Evolutionary conservation across 176 grass and related monocot genomes (phyloP).

Genomic region (Olyra latifolia): DNA sequence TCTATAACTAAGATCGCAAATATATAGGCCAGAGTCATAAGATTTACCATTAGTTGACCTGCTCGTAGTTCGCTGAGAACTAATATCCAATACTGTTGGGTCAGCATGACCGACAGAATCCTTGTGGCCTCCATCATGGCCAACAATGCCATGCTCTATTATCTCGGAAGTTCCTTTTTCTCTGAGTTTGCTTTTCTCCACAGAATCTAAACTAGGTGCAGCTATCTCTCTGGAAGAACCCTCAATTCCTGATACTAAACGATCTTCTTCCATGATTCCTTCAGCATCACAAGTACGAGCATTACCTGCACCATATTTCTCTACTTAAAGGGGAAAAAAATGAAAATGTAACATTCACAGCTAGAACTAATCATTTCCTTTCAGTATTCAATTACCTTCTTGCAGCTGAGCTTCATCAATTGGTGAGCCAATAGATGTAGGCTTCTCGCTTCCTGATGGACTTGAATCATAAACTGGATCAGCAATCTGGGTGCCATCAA

Average conservation of each 20-base stretch:
- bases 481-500: conserved; percentile 29
- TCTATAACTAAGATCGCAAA: background rate
- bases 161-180: conserved; percentile 31
- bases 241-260: conserved; percentile 9
- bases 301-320: conserved; percentile 13
- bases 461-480: conserved; percentile 60
- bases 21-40: background rate
- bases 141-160: conserved; percentile 22
- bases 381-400: conserved; percentile 29
- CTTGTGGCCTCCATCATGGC: background rate
- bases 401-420: conserved; percentile 30
- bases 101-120: background rate
- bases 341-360: background rate
- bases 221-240: background rate
- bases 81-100: conserved; percentile 7
- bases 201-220: conserved; percentile 38
- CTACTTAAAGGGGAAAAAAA: background rate
- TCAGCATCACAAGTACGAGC: conserved; percentile 3
- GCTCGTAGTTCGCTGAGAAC: background rate
- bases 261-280: conserved; percentile 1
- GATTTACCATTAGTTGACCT: conserved; percentile 33
- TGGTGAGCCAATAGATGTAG: conserved; percentile 38
- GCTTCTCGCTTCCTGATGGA: conserved; percentile 38
- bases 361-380: background rate
- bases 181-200: conserved; percentile 18